Evolutionary conservation across 2,329 filamentous ascomycete genomes (phyloP).

Genomic region (Claviceps citrina): DNA sequence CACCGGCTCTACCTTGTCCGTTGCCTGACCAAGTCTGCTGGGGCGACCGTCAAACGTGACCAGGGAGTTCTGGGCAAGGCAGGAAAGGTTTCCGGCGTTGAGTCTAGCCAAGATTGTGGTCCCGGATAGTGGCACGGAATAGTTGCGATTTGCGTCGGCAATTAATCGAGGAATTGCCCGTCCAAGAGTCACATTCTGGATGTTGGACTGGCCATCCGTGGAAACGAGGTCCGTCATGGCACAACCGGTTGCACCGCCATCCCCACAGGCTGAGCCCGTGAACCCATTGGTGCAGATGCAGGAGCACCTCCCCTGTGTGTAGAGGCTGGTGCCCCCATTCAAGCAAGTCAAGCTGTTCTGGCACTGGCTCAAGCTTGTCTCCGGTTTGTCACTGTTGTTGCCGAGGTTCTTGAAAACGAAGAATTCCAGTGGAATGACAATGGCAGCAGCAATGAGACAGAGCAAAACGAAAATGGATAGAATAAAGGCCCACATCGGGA

Average conservation of each 20-base stretch:
- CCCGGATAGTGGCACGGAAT: slow-evolving; percentile 58
- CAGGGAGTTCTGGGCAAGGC: slow-evolving; percentile 70
- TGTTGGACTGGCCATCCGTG: slow-evolving; percentile 23
- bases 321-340: slow-evolving; percentile 67
- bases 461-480: slow-evolving; percentile 49
- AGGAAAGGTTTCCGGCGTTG: slow-evolving; percentile 60
- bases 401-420: slow-evolving; percentile 41
- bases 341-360: slow-evolving; percentile 47
- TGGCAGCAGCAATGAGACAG: slow-evolving; percentile 60
- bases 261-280: slow-evolving; percentile 42
- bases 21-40: slow-evolving; percentile 15
- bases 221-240: slow-evolving; percentile 31
- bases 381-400: slow-evolving; percentile 20
- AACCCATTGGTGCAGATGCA: slow-evolving; percentile 87
- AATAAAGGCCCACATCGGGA: slow-evolving; percentile 67
- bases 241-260: slow-evolving; percentile 33
- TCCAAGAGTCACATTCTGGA: slow-evolving; percentile 64
- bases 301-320: slow-evolving; percentile 53
- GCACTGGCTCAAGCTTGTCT: slow-evolving; percentile 36
- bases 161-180: slow-evolving; percentile 64
- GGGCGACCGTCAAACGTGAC: slow-evolving; percentile 60
- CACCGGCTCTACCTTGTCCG: slow-evolving; percentile 3
- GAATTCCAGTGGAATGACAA: slow-evolving; percentile 60
- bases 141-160: slow-evolving; percentile 47
- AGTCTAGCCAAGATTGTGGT: slow-evolving; percentile 60